Conservation (phyloP, 805 yeast species). For the Ogataea degrootiae region DNA sequence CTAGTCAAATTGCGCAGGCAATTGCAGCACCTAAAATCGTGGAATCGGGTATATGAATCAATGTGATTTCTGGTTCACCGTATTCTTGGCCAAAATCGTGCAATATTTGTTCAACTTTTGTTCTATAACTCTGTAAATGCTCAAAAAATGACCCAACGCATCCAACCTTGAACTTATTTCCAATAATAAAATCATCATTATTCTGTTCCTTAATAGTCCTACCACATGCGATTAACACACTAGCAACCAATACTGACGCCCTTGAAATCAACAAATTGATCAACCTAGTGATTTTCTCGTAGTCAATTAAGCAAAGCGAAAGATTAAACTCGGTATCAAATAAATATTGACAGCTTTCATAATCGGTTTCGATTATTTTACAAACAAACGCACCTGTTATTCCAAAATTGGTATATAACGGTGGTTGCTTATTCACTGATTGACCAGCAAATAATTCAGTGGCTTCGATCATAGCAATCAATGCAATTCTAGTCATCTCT, state of each 20-base stretch:
- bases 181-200: background rate
- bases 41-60: conserved; percentile 40
- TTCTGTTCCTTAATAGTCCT: conserved; percentile 21
- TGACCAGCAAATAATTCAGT: conserved; percentile 8
- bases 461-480: conserved; percentile 31
- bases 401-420: background rate
- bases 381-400: conserved; percentile 38
- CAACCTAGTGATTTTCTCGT: conserved; percentile 12
- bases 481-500: conserved; percentile 43
- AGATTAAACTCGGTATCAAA: background rate
- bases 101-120: conserved; percentile 25
- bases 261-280: conserved; percentile 38
- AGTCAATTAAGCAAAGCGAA: conserved; percentile 5
- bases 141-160: conserved; percentile 49
- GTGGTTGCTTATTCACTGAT: background rate
- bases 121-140: conserved; percentile 38
- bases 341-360: background rate
- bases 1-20: conserved; percentile 31
- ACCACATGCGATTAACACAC: conserved; percentile 36
- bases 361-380: conserved; percentile 29
- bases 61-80: conserved; percentile 30
- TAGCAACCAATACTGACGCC: conserved; percentile 40
- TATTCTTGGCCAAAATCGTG: conserved; percentile 8
- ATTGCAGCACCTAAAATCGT: conserved; percentile 51
- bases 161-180: conserved; percentile 32